Evolutionary conservation across 495 filamentous ascomycete genomes (phyloP).

Genomic region (Xylona heveae): DNA sequence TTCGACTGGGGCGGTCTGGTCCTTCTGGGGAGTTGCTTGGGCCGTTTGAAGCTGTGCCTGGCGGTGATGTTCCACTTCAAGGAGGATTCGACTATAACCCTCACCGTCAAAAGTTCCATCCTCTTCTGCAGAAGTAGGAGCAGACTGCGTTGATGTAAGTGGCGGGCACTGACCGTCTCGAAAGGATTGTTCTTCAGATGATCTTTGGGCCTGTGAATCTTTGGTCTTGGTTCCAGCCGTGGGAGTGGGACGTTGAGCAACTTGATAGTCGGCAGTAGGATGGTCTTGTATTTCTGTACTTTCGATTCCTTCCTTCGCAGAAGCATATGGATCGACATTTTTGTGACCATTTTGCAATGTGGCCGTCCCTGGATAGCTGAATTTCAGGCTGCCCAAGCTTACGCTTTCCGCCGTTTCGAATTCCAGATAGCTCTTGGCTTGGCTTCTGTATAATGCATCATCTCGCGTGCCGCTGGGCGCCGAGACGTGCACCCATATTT

Average conservation of each 20-base stretch:
- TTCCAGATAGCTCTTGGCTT: conserved; percentile 36
- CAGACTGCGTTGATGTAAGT: no score
- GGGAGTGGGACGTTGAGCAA: neutral
- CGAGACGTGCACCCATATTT: conserved; percentile 49
- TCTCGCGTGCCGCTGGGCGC: conserved; percentile 38
- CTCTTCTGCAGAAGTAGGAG: no score
- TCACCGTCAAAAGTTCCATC: no score
- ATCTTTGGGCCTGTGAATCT: no score
- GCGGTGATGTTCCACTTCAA: no score
- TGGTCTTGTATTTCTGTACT: conserved; percentile 1
- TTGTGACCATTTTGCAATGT: neutral
- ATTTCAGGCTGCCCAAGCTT: conserved; percentile 4
- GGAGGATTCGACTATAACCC: no score
- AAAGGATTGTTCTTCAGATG: no score
- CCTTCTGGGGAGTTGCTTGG: no score
- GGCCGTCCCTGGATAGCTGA: neutral
- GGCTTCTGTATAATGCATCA: conserved; percentile 38
- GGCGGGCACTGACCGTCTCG: no score
- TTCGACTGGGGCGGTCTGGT: no score
- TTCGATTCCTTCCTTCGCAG: neutral
- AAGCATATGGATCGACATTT: no score
- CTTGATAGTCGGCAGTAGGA: neutral
- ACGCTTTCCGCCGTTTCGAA: conserved; percentile 25
- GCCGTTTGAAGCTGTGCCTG: no score
- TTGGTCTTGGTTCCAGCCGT: neutral